Conservation (phyloP, 208 protist genomes). For the Jaenimonas drosophilae region DNA sequence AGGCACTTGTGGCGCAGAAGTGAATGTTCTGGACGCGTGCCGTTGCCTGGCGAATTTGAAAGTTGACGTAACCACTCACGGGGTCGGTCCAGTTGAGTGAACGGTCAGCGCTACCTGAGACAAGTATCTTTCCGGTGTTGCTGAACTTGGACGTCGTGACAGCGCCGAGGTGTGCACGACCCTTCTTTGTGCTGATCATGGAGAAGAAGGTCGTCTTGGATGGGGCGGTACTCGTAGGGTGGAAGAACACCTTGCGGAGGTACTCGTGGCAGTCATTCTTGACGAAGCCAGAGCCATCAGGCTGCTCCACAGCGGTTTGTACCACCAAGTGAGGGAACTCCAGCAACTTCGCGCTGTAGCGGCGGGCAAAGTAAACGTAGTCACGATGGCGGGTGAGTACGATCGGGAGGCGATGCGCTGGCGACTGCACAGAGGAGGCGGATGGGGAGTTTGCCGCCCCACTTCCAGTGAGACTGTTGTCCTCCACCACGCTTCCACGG, state of each 20-base stretch:
- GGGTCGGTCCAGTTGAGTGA: conserved; percentile 38
- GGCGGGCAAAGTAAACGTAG: conserved; percentile 68
- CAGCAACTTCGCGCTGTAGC: conserved; percentile 36
- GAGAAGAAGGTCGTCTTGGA: conserved; percentile 14
- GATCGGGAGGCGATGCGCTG: too few species aligned
- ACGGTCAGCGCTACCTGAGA: conserved; percentile 46
- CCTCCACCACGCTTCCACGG: conserved; percentile 1
- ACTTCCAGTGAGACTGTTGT: neutral
- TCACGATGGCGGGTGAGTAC: conserved; percentile 38
- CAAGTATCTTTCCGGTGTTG: conserved; percentile 27
- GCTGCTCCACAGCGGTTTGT: conserved; percentile 39
- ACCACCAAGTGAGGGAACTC: conserved; percentile 39
- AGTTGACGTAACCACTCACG: conserved; percentile 13
- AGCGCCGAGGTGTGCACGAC: conserved; percentile 25
- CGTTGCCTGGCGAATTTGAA: conserved; percentile 25
- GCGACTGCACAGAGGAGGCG: neutral
- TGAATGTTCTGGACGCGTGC: conserved; percentile 14
- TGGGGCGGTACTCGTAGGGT: neutral
- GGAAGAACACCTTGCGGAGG: conserved; percentile 6
- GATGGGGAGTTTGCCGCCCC: neutral
- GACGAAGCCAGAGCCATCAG: conserved; percentile 9
- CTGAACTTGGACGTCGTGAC: conserved; percentile 28
- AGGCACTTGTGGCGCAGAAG: conserved; percentile 43
- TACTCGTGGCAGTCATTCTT: conserved; percentile 14
- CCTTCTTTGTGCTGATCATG: conserved; percentile 7